phyloP scores from a whole-genome alignment of 345 rosid genomes.

The Noccaea bulbosa region DNA sequence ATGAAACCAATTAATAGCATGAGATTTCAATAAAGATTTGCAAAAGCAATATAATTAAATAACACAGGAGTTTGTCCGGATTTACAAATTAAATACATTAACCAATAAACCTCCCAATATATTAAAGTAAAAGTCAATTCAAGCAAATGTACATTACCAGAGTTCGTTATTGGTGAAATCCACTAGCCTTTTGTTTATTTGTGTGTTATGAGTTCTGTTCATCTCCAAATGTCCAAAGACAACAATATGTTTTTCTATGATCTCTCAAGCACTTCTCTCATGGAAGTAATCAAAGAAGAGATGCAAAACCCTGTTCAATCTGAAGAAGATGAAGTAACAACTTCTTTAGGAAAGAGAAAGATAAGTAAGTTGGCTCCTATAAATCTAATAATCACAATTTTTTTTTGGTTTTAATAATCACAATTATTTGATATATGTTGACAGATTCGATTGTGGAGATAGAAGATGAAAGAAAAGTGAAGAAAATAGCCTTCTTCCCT shows the following conservation, averaged over 20 bases:
- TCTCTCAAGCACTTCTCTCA: slow-evolving; percentile 24
- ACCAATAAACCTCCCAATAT: too few species aligned
- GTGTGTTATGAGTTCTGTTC: neutral
- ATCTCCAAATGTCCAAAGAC: slow-evolving; percentile 10
- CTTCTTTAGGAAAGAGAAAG: slow-evolving; percentile 35
- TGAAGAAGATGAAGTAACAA: slow-evolving; percentile 3
- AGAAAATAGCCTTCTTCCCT: slow-evolving; percentile 27
- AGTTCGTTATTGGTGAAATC: slow-evolving; percentile 22
- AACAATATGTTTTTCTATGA: slow-evolving; percentile 21
- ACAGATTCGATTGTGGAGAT: slow-evolving; percentile 18
- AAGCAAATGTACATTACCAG: too few species aligned
- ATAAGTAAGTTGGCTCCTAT: slow-evolving; percentile 28
- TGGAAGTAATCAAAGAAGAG: slow-evolving; percentile 32
- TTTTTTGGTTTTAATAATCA: neutral
- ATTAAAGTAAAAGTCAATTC: too few species aligned
- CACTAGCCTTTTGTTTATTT: slow-evolving; percentile 30
- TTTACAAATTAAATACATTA: too few species aligned
- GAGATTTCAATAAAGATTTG: too few species aligned
- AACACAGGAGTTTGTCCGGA: too few species aligned
- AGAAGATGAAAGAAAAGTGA: slow-evolving; percentile 35
- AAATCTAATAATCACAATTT: neutral
- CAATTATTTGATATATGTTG: slow-evolving; percentile 3
- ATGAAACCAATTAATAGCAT: too few species aligned
- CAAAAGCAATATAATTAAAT: neutral
- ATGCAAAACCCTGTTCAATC: neutral